phyloP scores from a whole-genome alignment of 352 stramenopile genomes.

The Pilasporangium apinafurcum region DNA sequence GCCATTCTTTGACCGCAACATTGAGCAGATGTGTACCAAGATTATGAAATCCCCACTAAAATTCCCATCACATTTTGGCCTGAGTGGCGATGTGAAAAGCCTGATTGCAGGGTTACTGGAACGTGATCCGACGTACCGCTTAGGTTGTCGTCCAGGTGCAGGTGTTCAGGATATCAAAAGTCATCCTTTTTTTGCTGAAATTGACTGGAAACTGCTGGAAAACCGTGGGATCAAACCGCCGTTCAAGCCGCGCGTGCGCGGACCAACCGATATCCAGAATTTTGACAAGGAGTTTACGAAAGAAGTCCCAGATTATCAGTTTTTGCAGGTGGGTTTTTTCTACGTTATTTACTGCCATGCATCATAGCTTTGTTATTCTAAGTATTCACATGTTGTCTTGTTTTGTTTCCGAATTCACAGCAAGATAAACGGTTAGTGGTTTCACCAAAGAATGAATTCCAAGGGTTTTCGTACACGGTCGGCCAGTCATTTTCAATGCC shows the following conservation, averaged over 20 bases:
- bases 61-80: constrained; percentile 78
- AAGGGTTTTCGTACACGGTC: constrained; percentile 77
- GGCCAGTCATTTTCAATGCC: constrained; percentile 10
- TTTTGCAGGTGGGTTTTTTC: constrained; percentile 34
- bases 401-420: constrained; percentile 17
- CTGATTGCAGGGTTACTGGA: constrained; percentile 75
- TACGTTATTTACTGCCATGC: background rate
- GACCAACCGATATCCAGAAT: constrained; percentile 82
- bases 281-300: constrained; percentile 88
- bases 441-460: constrained; percentile 83
- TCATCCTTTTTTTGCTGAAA: constrained; percentile 74
- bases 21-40: constrained; percentile 88
- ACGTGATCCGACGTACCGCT: constrained; percentile 57
- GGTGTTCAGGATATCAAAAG: constrained; percentile 71
- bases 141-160: constrained; percentile 59
- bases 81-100: constrained; percentile 70
- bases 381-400: constrained; percentile 2
- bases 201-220: constrained; percentile 75
- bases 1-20: constrained; percentile 91
- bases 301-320: constrained; percentile 68
- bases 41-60: constrained; percentile 88
- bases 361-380: background rate
- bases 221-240: constrained; percentile 67
- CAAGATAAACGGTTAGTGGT: constrained; percentile 67
- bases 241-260: constrained; percentile 80